Evolutionary conservation across 768 basidiomycete genomes (phyloP).

Genomic region (Ramaria sp.): DNA sequence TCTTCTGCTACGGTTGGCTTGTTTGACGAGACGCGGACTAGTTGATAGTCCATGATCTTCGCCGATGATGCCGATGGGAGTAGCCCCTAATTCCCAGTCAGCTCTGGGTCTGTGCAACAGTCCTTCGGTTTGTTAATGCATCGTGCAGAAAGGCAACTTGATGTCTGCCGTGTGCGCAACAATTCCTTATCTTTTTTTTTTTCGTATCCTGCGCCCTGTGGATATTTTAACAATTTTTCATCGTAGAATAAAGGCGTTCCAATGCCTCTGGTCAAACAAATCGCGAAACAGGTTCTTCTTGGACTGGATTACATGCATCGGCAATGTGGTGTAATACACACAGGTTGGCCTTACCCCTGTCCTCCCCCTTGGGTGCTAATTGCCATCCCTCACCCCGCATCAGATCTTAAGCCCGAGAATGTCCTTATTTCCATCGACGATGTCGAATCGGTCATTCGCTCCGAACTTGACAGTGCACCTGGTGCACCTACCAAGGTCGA

Average conservation of each 20-base stretch:
- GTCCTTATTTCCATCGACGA: constrained; percentile 96
- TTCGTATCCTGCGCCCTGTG: not conserved
- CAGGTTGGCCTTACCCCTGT: not conserved
- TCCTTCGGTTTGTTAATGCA: too few relatives aligned
- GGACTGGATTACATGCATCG: constrained; percentile 98
- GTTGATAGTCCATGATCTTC: too few relatives aligned
- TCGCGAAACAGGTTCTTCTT: constrained; percentile 90
- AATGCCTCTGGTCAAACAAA: constrained; percentile 48
- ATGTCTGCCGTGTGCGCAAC: too few relatives aligned
- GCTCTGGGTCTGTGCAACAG: too few relatives aligned
- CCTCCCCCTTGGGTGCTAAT: not conserved
- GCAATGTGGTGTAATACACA: constrained; percentile 66
- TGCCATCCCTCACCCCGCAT: not conserved
- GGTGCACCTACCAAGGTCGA: constrained; percentile 24
- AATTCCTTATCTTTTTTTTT: too few relatives aligned
- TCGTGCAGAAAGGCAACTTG: too few relatives aligned
- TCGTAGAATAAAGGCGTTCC: constrained; percentile 9
- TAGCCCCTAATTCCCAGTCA: too few relatives aligned
- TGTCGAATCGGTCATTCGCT: constrained; percentile 84
- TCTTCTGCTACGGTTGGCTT: too few relatives aligned
- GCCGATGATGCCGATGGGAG: too few relatives aligned
- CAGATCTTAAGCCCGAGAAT: constrained; percentile 95
- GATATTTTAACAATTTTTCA: not conserved
- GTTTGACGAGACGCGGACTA: too few relatives aligned
- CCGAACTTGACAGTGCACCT: constrained; percentile 54